Base-by-base conservation (phyloP, 495 filamentous ascomycete species). In the Podospora pseudopauciseta region DNA sequence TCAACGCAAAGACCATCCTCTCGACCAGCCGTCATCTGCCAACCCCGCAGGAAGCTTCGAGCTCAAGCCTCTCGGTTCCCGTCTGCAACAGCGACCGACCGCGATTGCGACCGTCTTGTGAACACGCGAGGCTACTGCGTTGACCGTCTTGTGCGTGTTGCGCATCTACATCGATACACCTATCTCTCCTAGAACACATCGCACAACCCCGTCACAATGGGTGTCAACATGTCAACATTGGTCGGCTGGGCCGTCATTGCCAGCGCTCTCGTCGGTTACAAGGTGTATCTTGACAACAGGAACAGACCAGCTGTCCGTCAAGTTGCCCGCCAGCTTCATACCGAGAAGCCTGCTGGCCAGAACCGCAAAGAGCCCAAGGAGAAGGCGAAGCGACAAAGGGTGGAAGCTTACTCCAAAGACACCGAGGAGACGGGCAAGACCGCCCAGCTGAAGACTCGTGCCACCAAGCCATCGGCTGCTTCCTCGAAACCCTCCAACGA, bases 231-330 rank as follows among this genome's bases (percentile, higher is more conserved):
- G 70, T 82, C 82, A 63, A 84, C 82, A 63, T 71, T 84, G 68
- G 76, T 73, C 70, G 81, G 82, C 65, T 91, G 87, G 87, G 86
- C 82, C 63, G 78, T 86, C 73, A 79, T 90, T 72, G 72, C 89
- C 60, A 81, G 81, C 28, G 75, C 85, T 57, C 78, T 78, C 58
- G 86, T 80, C 23, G 65, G 39, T 11, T 49, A 49, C 39, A 49
- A 49, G 15, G 6, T 49, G 2, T 49, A 49, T 11, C 39, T 49
- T 16, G 39, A 49, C 39, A 49, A 16, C 39, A 49, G 13, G 39
- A 49, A 49, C 39, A 6, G 13, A 49, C 39, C 39, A 49, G 39
- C 39, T 13, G 39, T 49, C 39, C 39, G 39, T 16, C 39, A 49
- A 49, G 39, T 49, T 13, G 39, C 39, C 9, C 39, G 39, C 7